Evolutionary conservation across 73 alveolate genomes (phyloP).

Genomic region (Paramecium sonneborni): DNA sequence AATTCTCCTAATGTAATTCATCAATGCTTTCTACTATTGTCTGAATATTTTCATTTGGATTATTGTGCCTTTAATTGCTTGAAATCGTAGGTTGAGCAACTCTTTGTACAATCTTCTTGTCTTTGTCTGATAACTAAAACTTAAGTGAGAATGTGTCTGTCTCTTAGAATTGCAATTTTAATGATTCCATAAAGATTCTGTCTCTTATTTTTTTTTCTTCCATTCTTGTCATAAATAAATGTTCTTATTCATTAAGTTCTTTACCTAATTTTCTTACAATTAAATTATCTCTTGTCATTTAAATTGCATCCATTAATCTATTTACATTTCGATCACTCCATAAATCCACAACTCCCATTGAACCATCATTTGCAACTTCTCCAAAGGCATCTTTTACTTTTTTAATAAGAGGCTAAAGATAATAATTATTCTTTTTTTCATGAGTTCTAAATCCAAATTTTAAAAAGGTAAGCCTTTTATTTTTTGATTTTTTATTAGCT

Average conservation of each 20-base stretch:
- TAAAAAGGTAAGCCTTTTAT: neutral
- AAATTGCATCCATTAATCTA: neutral
- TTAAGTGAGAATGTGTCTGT: neutral
- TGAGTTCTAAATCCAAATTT: neutral
- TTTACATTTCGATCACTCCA: neutral
- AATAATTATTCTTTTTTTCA: neutral
- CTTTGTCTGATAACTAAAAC: neutral
- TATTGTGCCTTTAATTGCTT: neutral
- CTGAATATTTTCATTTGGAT: neutral
- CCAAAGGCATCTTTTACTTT: neutral
- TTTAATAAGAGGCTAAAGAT: neutral
- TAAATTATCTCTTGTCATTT: conserved; percentile 4
- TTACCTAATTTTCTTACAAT: neutral
- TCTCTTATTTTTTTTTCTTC: neutral
- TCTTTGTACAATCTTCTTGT: neutral
- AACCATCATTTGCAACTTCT: neutral
- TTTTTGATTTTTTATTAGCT: neutral
- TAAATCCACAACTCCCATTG: neutral
- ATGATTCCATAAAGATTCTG: neutral
- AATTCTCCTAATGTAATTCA: neutral
- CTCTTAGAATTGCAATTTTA: neutral
- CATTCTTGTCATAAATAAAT: neutral
- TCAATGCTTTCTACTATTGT: neutral
- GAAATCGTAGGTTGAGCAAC: neutral
- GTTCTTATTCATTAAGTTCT: neutral